A percentile compares a stretch with the other conserved stretches of the same genome.
phyloP scores from a whole-genome alignment of 2,329 filamentous ascomycete species.

The Penicillium digitatum region DNA sequence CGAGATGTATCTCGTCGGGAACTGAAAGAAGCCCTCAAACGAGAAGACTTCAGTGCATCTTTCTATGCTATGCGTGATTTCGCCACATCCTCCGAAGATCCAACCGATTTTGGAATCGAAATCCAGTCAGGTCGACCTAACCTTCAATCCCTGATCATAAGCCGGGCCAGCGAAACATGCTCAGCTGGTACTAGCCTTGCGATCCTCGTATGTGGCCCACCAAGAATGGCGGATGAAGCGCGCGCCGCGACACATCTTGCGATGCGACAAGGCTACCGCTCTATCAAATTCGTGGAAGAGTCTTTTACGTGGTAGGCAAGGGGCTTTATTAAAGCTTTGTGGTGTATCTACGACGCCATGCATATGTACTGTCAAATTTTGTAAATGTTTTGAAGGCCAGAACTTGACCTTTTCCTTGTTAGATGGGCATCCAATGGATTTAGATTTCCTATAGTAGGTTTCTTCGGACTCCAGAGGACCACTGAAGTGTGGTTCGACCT shows the following conservation, averaged over 20 bases:
- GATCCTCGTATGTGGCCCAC: slow-evolving; percentile 46
- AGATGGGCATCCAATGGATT: background rate
- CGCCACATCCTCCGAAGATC: background rate
- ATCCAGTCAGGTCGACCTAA: slow-evolving; percentile 40
- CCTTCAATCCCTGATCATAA: slow-evolving; percentile 33
- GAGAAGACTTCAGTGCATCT: slow-evolving; percentile 31
- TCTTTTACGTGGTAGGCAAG: slow-evolving; percentile 38
- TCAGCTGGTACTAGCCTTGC: slow-evolving; percentile 29
- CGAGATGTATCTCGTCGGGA: slow-evolving; percentile 27
- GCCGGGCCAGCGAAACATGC: slow-evolving; percentile 31
- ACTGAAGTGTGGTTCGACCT: background rate
- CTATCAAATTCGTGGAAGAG: slow-evolving; percentile 48
- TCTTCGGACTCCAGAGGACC: background rate
- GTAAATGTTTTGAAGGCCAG: background rate
- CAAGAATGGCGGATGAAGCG: slow-evolving; percentile 45
- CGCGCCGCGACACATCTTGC: slow-evolving; percentile 40
- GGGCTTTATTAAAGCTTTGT: background rate
- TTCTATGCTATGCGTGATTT: slow-evolving; percentile 29
- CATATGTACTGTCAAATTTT: background rate
- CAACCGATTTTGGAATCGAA: slow-evolving; percentile 11
- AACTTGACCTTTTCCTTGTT: background rate
- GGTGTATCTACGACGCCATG: background rate
- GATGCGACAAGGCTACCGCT: slow-evolving; percentile 30
- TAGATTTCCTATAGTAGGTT: background rate
- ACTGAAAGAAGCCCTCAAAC: slow-evolving; percentile 23